Conservation (phyloP, 2,329 filamentous ascomycete species). For the Hysterium pulicare region DNA sequence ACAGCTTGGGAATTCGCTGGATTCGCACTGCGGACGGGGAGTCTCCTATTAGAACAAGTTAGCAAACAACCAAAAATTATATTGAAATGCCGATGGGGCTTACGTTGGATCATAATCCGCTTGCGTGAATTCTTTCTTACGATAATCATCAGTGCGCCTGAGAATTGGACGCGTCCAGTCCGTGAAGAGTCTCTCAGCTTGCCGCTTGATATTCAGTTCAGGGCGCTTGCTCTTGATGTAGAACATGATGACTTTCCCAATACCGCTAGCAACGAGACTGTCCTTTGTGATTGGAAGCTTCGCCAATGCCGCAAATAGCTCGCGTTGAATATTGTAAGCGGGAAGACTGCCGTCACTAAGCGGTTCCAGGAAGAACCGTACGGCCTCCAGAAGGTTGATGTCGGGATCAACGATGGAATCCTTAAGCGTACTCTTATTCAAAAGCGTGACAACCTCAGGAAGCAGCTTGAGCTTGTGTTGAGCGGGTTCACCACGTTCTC, state of each 20-base stretch:
- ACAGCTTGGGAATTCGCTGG: slow-evolving; percentile 32
- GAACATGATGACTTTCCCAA: slow-evolving; percentile 94
- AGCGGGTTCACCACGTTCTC: slow-evolving; percentile 74
- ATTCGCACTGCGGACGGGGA: slow-evolving; percentile 20
- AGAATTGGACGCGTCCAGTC: slow-evolving; percentile 96
- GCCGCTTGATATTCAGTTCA: slow-evolving; percentile 84
- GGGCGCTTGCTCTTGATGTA: slow-evolving; percentile 94
- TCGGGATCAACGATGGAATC: slow-evolving; percentile 87
- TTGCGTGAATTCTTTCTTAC: slow-evolving; percentile 70
- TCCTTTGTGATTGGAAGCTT: slow-evolving; percentile 89
- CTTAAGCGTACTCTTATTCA: slow-evolving; percentile 86
- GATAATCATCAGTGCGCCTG: slow-evolving; percentile 91
- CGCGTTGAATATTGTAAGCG: slow-evolving; percentile 95
- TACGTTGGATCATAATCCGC: slow-evolving; percentile 59
- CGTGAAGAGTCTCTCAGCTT: slow-evolving; percentile 85
- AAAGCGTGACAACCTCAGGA: slow-evolving; percentile 79
- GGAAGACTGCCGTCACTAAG: slow-evolving; percentile 90
- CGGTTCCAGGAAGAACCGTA: slow-evolving; percentile 96
- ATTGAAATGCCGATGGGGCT: slow-evolving; percentile 10
- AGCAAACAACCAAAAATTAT: too few relatives aligned
- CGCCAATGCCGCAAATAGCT: slow-evolving; percentile 78
- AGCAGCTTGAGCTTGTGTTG: slow-evolving; percentile 92
- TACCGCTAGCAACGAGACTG: slow-evolving; percentile 80
- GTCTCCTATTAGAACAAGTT: slow-evolving; percentile 16
- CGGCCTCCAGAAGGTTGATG: slow-evolving; percentile 88